Base-by-base conservation (phyloP, 2,329 filamentous ascomycete genomes). In the Sporothrix variecibatus region DNA sequence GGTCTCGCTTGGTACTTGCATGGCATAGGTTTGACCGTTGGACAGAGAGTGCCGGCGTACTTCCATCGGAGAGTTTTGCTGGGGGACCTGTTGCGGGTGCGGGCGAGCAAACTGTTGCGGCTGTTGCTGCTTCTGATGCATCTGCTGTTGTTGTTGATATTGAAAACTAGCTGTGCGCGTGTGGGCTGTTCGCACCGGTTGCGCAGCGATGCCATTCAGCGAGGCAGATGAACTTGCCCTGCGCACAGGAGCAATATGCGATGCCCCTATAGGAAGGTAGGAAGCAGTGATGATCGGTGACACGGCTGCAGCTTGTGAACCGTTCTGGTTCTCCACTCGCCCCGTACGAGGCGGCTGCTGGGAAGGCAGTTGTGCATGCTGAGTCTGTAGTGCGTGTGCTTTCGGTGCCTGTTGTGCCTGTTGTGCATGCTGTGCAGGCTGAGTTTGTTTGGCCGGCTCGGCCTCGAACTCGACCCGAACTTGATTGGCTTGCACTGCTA, bases 161-260 rank as follows among this genome's bases (percentile, higher is more conserved):
- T 69, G 64, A n/a, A 72, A 71, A 51, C 64, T 73, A 40, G 67
- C 15, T 20, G 46, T 69, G 5, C 28, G 28, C 8, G 11, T 20
- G 31, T 38, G 43, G 5, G 2, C 20, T 51, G 43, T 3, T 9
- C 5, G 28, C 4, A 51, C n/a, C 9, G 46, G 28, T n/a, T 23
- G 67, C 11, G 46, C 6, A 11, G 8, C 20, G 17, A 34, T 26
- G 46, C 28, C 20, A 23, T 17, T 49, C 4, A 38, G 17, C 1
- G 20, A 9, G 28, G 28, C 9, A 8, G 67, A 38, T 8, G 7
- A 17, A 8, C 20, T 69, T 34, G 67, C 6, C 20, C 46, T 38
- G 8, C 46, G 67, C 11, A 34, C 67, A 34, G 28, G 67, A 17
- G 46, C 28, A 7, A 69, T 53, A 9, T 53, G n/a, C 20, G 46